Evolutionary conservation across 495 filamentous ascomycete species (phyloP), one percentile per base, ranked within the genome.

Genomic region (Penicillium antarcticum): DNA sequence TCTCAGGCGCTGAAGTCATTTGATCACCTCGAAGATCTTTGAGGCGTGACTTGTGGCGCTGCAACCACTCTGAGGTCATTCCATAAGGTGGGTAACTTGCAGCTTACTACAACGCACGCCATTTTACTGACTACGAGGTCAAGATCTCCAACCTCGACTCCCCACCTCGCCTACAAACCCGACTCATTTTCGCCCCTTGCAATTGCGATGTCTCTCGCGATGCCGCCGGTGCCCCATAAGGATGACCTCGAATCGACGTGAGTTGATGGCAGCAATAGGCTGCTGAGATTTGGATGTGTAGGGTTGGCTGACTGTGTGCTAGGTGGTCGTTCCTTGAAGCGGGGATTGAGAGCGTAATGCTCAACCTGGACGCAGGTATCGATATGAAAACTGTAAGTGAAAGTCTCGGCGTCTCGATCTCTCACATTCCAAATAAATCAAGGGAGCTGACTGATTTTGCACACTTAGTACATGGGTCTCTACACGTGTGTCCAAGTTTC

Each of bases 341-440:
- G 31, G 92, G 92, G 37, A 87, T 99, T 51, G 81, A 90, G 51
- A 87, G 84, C 63, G 95, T 99, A 57, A 99, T 99, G 94, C 80
- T 78, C 51, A 87, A 92, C 62, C 76, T 97, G 33, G 87, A 91
- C 56, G 87, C 89, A 44, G 94, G 94, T 31, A 85, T 99, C 68
- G 92, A 99, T 60, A 90, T 97, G 84, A 78, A 82, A 51, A 89
- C 85, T 44, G 89, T 92, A 78, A 61, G 87, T 77, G n/a, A 19
- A 47, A 18, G 6, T 11, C 9, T 2, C 8, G 34, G 36, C 3
- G 9, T 9, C 11, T 19, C n/a, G 42, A 32, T 31, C 26, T 31
- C 42, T 42, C 6, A 3, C 9, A 29, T 13, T 18, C 11, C 11
- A 2, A 19, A 23, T 34, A 11, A n/a, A 21, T 4, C 23, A 12